Percentiles rank a stretch among this genome's conserved stretches.
phyloP scores from a whole-genome alignment of 495 filamentous ascomycete species.

The Podospora sp. region DNA sequence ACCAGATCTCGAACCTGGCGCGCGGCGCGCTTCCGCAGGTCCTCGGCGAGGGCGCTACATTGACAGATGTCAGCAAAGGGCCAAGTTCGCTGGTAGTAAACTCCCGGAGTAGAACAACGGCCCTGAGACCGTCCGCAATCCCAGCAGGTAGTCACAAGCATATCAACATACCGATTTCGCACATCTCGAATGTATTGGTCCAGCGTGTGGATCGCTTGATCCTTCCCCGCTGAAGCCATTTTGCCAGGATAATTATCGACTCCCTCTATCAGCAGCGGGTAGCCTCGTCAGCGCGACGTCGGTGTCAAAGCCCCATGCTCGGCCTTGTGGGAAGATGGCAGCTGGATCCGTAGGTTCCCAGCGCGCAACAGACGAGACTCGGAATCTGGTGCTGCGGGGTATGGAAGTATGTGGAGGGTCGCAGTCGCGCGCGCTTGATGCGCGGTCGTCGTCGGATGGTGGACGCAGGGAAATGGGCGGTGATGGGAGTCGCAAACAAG shows the following conservation, averaged over 20 bases:
- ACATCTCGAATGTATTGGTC: conserved; percentile 39
- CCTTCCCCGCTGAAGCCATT: conserved; percentile 35
- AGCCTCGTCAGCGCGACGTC: conserved; percentile 31
- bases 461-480: background rate
- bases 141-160: background rate
- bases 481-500: background rate
- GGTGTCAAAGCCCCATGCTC: conserved; percentile 39
- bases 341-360: background rate
- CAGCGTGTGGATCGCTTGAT: conserved; percentile 35
- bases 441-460: background rate
- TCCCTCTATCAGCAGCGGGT: conserved; percentile 20
- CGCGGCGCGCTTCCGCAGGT: conserved; percentile 46
- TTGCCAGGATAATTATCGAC: conserved; percentile 20
- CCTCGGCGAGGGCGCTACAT: conserved; percentile 34
- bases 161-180: conserved; percentile 32
- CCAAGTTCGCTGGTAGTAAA: background rate
- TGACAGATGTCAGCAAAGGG: conserved; percentile 19
- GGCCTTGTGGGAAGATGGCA: conserved; percentile 10
- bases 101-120: background rate
- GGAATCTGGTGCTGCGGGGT: background rate
- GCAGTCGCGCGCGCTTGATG: background rate
- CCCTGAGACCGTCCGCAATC: too few relatives aligned
- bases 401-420: background rate
- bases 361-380: background rate
- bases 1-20: conserved; percentile 46